A percentile compares a stretch with the other conserved stretches of the same genome.
Evolutionary conservation across 2,329 filamentous ascomycete genomes (phyloP).

Genomic region (Pseudomassariella vexata): DNA sequence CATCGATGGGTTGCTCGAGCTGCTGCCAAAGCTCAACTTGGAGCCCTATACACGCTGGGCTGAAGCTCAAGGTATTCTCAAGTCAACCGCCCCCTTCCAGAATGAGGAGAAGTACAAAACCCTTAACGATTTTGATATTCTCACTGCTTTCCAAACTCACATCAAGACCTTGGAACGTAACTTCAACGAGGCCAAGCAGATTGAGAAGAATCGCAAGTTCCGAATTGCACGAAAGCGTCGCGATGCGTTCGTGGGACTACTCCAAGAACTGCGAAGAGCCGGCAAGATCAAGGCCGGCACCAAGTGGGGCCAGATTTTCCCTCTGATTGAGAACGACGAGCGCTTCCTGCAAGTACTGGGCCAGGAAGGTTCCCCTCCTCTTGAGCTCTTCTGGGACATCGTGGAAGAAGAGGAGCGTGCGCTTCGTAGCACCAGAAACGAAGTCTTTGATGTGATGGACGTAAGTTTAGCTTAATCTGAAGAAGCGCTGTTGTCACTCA

Average conservation of each 20-base stretch:
- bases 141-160: conserved; percentile 90
- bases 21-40: conserved; percentile 74
- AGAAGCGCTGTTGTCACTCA: background rate
- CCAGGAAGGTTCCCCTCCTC: conserved; percentile 74
- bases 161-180: conserved; percentile 87
- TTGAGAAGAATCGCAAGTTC: conserved; percentile 74
- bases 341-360: conserved; percentile 81
- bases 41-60: conserved; percentile 95
- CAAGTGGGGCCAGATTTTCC: conserved; percentile 81
- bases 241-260: conserved; percentile 70
- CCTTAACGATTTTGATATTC: conserved; percentile 81
- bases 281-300: conserved; percentile 84
- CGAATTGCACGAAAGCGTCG: conserved; percentile 81
- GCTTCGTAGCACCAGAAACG: conserved; percentile 74
- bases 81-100: conserved; percentile 71
- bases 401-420: conserved; percentile 89
- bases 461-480: conserved; percentile 52
- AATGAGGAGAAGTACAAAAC: conserved; percentile 78
- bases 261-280: conserved; percentile 66
- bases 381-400: conserved; percentile 94
- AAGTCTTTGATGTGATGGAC: conserved; percentile 83
- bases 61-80: conserved; percentile 78
- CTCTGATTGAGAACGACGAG: conserved; percentile 70
- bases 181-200: conserved; percentile 86
- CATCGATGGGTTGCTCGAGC: conserved; percentile 73